Percentiles rank a stretch among this genome's conserved stretches.
Conservation (phyloP, 352 stramenopile species). For the Aphanomyces invadans region DNA sequence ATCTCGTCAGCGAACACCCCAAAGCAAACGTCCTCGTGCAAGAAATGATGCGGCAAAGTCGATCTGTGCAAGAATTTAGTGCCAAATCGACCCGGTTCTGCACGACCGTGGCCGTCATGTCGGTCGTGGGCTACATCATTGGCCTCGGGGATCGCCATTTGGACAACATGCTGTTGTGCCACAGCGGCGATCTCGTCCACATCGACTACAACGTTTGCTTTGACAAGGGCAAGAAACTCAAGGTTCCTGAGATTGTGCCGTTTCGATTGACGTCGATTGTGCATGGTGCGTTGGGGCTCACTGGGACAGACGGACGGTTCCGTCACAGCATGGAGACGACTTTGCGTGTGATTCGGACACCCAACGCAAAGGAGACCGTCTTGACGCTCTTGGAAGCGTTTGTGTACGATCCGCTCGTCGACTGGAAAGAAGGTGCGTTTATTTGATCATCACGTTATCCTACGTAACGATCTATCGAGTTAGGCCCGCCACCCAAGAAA, state of each 20-base stretch:
- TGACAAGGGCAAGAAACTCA: constrained; percentile 78
- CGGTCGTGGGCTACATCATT: constrained; percentile 80
- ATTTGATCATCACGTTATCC: neutral
- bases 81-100: constrained; percentile 46
- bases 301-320: constrained; percentile 63
- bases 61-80: constrained; percentile 58
- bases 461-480: neutral
- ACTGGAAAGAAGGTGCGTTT: constrained; percentile 55
- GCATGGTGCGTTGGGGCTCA: constrained; percentile 61
- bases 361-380: constrained; percentile 55
- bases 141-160: constrained; percentile 87
- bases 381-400: constrained; percentile 76
- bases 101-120: constrained; percentile 81
- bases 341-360: constrained; percentile 55
- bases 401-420: constrained; percentile 74
- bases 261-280: constrained; percentile 86
- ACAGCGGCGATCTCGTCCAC: constrained; percentile 79
- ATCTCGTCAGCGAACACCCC: constrained; percentile 49
- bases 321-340: constrained; percentile 63
- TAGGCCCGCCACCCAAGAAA: constrained; percentile 33
- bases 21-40: constrained; percentile 48
- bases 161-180: constrained; percentile 86
- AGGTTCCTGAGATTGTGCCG: constrained; percentile 85
- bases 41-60: constrained; percentile 46
- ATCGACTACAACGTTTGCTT: constrained; percentile 93